Percentiles rank a stretch among this genome's conserved stretches.
Conservation (phyloP, 1,284 basidiomycete genomes). For the Wallemia ichthyophaga region DNA sequence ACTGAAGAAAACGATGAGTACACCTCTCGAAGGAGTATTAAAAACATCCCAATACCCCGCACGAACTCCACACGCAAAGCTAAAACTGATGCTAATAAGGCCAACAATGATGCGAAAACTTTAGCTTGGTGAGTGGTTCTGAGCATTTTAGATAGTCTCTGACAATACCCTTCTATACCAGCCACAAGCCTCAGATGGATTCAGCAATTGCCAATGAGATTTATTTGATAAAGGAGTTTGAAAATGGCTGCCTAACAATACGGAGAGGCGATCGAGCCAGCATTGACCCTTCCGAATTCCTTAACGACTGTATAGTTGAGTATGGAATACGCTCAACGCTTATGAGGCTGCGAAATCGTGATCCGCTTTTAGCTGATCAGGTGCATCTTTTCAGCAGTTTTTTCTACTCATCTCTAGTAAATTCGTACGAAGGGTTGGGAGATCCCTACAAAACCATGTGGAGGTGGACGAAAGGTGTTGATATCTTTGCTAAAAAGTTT, state of each 20-base stretch:
- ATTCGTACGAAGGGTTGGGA: conserved; percentile 1
- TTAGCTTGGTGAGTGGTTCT: not conserved
- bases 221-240: not conserved
- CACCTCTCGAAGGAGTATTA: not conserved
- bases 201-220: not conserved
- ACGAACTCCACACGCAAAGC: not conserved
- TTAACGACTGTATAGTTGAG: conserved; percentile 89
- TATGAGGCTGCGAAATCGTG: not conserved
- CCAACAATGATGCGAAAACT: not conserved
- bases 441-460: conserved; percentile 43
- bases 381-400: conserved; percentile 87
- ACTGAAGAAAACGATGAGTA: not conserved
- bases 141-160: too few species aligned
- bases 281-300: conserved; percentile 41
- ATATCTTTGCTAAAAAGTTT: conserved; percentile 62
- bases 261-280: conserved; percentile 33
- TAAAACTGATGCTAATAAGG: not conserved
- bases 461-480: conserved; percentile 61
- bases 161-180: too few species aligned
- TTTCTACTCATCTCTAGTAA: conserved; percentile 29
- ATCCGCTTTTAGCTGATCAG: conserved; percentile 22
- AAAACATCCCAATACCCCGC: not conserved
- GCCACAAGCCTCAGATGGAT: not conserved
- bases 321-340: conserved; percentile 25
- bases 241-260: not conserved